Conservation (phyloP, 768 basidiomycete species). For the Gloeopeniophorella convolvens region DNA sequence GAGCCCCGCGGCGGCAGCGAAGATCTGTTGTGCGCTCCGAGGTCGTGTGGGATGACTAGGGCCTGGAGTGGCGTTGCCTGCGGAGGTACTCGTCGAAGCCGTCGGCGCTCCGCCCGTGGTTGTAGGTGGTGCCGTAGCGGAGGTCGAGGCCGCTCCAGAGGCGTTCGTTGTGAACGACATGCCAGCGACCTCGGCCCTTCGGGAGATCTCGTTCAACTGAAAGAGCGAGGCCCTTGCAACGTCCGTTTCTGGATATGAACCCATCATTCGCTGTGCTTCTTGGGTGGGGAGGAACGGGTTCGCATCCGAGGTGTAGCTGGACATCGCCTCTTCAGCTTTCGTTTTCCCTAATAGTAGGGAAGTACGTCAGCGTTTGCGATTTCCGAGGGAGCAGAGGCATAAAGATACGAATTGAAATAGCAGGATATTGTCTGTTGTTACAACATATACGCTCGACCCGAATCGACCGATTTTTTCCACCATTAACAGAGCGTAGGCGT, state of each 20-base stretch:
- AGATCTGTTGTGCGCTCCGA: slow-evolving; percentile 26
- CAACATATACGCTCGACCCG: slow-evolving; percentile 3
- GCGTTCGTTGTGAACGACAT: slow-evolving; percentile 29
- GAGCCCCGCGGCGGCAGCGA: slow-evolving; percentile 28
- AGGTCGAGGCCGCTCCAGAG: slow-evolving; percentile 11
- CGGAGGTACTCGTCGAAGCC: slow-evolving; percentile 12
- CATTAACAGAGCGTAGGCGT: slow-evolving; percentile 1
- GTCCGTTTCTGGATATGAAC: slow-evolving; percentile 44
- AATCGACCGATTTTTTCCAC: slow-evolving; percentile 5
- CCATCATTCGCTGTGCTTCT: slow-evolving; percentile 47
- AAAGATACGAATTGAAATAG: slow-evolving; percentile 31
- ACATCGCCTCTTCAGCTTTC: slow-evolving; percentile 27
- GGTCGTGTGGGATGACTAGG: slow-evolving; percentile 20
- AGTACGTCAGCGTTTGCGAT: slow-evolving; percentile 18
- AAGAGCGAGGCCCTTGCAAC: slow-evolving; percentile 63
- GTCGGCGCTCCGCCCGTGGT: slow-evolving; percentile 8
- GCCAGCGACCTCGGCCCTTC: slow-evolving; percentile 46
- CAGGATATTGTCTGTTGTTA: slow-evolving; percentile 18
- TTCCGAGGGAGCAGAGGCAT: slow-evolving; percentile 25
- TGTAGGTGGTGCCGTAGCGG: slow-evolving; percentile 20
- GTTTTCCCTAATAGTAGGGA: slow-evolving; percentile 27
- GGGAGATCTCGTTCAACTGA: slow-evolving; percentile 75
- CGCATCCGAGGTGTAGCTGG: slow-evolving; percentile 24
- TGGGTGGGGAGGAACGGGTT: slow-evolving; percentile 54
- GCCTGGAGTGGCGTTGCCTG: background rate